Conservation (phyloP, 108 stramenopile genomes). For the Nannochloropsis gaditana region DNA sequence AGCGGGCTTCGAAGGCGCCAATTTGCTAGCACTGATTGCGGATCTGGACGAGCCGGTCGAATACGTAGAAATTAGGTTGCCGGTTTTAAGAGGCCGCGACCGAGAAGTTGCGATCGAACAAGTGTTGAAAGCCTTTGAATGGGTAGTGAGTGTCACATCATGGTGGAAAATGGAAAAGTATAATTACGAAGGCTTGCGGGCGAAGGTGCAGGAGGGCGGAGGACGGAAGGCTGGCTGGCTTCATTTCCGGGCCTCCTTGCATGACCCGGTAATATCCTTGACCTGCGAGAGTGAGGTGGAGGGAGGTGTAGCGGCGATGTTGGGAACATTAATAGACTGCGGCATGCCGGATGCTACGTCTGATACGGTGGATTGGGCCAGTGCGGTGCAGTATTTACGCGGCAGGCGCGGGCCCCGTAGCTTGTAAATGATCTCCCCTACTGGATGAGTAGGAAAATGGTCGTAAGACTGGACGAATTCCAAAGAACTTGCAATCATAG, state of each 20-base stretch:
- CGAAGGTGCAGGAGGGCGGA: not conserved
- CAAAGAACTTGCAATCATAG: too few species aligned
- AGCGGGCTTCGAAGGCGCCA: not conserved
- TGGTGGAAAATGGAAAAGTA: slow-evolving; percentile 20
- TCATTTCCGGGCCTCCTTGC: not conserved
- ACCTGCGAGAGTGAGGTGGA: not conserved
- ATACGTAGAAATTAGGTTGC: not conserved
- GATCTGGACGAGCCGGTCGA: slow-evolving; percentile 27
- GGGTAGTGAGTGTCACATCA: not conserved
- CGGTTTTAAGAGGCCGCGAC: not conserved
- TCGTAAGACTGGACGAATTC: too few species aligned
- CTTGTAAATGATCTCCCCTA: not conserved
- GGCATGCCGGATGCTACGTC: not conserved
- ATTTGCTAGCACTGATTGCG: not conserved
- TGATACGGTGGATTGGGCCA: not conserved
- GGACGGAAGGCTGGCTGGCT: not conserved
- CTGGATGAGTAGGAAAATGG: too few species aligned
- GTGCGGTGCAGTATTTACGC: not conserved
- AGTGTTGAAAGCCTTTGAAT: not conserved
- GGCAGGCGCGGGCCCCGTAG: not conserved
- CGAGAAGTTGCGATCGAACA: not conserved
- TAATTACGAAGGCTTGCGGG: slow-evolving; percentile 32
- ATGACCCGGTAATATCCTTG: not conserved
- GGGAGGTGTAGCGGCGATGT: slow-evolving; percentile 5
- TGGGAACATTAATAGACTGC: not conserved